These are phyloP conservation scores for Talaromyces liani DNA, from an alignment of 495 filamentous ascomycete species.

Conservation along the genomic window DNA sequence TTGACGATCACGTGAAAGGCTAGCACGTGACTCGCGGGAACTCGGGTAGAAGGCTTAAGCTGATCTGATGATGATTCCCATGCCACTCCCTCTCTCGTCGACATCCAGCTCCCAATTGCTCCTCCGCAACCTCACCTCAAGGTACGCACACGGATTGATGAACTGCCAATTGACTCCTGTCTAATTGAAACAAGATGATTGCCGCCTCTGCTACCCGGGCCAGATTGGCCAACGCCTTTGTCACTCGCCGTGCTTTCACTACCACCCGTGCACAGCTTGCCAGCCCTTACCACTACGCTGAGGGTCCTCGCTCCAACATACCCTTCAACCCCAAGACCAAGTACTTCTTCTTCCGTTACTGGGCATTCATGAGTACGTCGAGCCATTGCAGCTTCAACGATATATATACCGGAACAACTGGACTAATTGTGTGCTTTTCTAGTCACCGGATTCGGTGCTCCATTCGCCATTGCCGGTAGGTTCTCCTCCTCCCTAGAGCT, in stretches of 20 bases:
- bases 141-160: not conserved
- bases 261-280: conserved; percentile 77
- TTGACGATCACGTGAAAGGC: not conserved
- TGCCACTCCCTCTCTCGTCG: not conserved
- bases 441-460: conserved; percentile 69
- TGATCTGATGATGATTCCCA: not conserved
- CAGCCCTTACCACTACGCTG: conserved; percentile 96
- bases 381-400: conserved; percentile 10
- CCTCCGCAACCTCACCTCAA: not conserved
- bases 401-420: conserved; percentile 5
- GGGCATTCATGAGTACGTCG: conserved; percentile 64
- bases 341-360: conserved; percentile 76
- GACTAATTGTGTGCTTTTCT: conserved; percentile 9
- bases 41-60: not conserved
- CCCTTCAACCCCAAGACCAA: conserved; percentile 92
- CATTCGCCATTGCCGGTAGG: conserved; percentile 80
- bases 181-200: conserved; percentile 62
- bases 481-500: conserved; percentile 13
- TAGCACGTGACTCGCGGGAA: not conserved
- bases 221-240: conserved; percentile 50
- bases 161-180: not conserved
- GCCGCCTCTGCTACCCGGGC: conserved; percentile 69
- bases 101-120: not conserved
- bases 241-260: conserved; percentile 90
- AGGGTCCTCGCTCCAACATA: conserved; percentile 88